Evolutionary conservation across 129 eudicot genomes (phyloP).

Genomic region (Saussurea involucrata): DNA sequence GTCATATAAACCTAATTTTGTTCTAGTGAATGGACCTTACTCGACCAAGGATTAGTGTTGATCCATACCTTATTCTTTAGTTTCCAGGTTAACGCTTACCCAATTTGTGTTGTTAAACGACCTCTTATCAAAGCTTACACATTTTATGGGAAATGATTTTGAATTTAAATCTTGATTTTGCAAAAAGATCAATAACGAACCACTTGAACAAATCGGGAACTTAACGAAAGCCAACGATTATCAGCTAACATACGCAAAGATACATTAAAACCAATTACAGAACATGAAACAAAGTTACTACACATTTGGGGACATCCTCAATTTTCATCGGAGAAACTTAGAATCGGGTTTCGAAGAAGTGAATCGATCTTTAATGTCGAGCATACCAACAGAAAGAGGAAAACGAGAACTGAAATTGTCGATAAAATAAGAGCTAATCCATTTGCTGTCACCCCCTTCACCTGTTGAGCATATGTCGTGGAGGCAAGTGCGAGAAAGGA

Average conservation of each 20-base stretch:
- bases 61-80: background rate
- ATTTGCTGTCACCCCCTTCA: slow-evolving; percentile 20
- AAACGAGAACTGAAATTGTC: slow-evolving; percentile 23
- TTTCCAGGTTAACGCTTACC: background rate
- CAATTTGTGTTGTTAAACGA: background rate
- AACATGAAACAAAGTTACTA: background rate
- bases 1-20: no score
- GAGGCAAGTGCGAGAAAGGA: slow-evolving; percentile 49
- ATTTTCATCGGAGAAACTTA: slow-evolving; percentile 13
- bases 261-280: background rate
- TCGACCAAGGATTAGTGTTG: background rate
- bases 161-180: background rate
- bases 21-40: background rate
- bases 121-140: background rate
- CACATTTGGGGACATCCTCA: background rate
- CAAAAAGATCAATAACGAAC: background rate
- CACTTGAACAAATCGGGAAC: background rate
- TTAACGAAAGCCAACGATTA: background rate
- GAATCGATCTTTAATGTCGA: slow-evolving; percentile 28
- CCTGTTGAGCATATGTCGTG: slow-evolving; percentile 32
- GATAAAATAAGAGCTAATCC: slow-evolving; percentile 27
- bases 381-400: slow-evolving; percentile 25
- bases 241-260: background rate
- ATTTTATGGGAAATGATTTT: background rate
- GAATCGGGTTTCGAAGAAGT: slow-evolving; percentile 33